Conservation (phyloP, 129 eudicot genomes). For the Flaveria linearis region DNA sequence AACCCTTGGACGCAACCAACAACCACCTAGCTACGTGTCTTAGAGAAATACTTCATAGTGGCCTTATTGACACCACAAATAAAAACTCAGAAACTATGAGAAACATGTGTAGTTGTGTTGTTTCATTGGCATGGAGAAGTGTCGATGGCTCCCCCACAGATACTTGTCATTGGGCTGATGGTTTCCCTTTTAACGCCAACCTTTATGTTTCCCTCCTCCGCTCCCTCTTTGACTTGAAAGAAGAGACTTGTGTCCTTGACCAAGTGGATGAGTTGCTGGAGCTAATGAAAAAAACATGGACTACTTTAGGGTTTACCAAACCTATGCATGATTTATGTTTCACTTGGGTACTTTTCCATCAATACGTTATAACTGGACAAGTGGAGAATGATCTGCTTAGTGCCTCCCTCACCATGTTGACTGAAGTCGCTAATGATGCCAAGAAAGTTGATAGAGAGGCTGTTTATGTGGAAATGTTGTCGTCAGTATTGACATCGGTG, state of each 20-base stretch:
- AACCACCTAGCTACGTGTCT: conserved; percentile 42
- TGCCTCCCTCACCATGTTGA: conserved; percentile 69
- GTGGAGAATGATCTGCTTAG: conserved; percentile 70
- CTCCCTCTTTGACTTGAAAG: conserved; percentile 68
- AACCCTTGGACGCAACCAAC: conserved; percentile 48
- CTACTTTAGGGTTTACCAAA: conserved; percentile 60
- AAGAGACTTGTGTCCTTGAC: conserved; percentile 68
- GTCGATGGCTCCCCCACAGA: conserved; percentile 51
- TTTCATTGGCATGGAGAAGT: conserved; percentile 82
- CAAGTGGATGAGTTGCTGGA: conserved; percentile 84
- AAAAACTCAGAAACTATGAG: conserved; percentile 73
- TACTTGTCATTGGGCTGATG: conserved; percentile 94
- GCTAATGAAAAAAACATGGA: conserved; percentile 92
- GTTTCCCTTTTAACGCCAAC: conserved; percentile 73
- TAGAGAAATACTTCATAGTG: conserved; percentile 43
- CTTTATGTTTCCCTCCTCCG: conserved; percentile 60
- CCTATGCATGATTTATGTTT: conserved; percentile 78
- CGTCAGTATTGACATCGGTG: conserved; percentile 45
- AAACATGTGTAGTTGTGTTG: conserved; percentile 51
- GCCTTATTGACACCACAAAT: conserved; percentile 52
- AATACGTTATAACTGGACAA: conserved; percentile 63
- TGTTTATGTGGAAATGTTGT: conserved; percentile 57
- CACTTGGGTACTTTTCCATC: conserved; percentile 81
- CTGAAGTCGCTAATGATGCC: conserved; percentile 80
- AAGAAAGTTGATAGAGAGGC: conserved; percentile 67